A percentile compares a stretch with the other conserved stretches of the same genome.
Conservation (phyloP, 2,329 filamentous ascomycete species). For the Aspergillus sp. region DNA sequence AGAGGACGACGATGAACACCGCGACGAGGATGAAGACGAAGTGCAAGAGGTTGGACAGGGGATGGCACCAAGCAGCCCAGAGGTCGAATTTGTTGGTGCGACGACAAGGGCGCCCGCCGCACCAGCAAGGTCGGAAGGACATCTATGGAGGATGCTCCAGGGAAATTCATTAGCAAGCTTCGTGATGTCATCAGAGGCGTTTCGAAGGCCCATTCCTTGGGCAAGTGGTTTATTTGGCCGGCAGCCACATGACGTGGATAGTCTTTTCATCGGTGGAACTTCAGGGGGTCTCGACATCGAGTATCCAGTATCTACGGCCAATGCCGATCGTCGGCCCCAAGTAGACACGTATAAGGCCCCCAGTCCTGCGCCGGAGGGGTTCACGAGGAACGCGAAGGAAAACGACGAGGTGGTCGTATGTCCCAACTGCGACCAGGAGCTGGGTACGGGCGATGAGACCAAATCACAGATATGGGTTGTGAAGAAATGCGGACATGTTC, state of each 20-base stretch:
- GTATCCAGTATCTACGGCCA: conserved; percentile 40
- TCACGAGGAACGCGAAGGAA: conserved; percentile 68
- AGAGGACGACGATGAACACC: conserved; percentile 24
- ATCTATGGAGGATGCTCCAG: conserved; percentile 10
- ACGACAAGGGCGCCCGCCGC: conserved; percentile 14
- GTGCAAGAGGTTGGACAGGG: neutral
- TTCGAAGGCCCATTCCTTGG: neutral
- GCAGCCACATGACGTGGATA: conserved; percentile 8
- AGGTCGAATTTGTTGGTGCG: conserved; percentile 45
- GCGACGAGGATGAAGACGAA: conserved; percentile 9
- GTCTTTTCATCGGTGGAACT: conserved; percentile 18
- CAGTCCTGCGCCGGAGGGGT: conserved; percentile 62
- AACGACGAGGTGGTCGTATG: conserved; percentile 71
- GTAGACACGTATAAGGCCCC: conserved; percentile 53
- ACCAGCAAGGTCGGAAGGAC: conserved; percentile 4
- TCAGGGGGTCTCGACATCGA: conserved; percentile 25
- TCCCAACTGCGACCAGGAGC: conserved; percentile 76
- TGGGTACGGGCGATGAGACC: conserved; percentile 62
- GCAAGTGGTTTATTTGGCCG: neutral
- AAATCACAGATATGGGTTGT: conserved; percentile 91
- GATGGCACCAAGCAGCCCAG: conserved; percentile 33
- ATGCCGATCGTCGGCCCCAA: conserved; percentile 20
- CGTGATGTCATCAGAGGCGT: neutral
- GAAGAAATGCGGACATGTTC: conserved; percentile 86
- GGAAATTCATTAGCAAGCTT: neutral